A percentile compares a stretch with the other conserved stretches of the same genome.
Conservation (phyloP, 805 yeast species). For the Wickerhamiella nectarea region DNA sequence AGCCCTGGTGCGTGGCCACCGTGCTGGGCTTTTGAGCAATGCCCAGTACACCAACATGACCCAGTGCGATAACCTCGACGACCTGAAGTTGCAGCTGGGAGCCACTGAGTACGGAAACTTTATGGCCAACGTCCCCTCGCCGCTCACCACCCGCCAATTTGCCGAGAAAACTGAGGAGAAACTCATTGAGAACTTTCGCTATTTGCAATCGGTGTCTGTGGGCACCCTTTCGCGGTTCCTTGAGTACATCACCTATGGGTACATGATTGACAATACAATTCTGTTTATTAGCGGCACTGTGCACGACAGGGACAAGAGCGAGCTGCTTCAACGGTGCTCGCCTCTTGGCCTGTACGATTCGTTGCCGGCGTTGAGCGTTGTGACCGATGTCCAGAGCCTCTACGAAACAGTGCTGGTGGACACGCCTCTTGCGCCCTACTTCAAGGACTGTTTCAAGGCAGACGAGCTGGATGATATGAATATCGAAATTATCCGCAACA, state of each 20-base stretch:
- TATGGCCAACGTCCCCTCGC: slow-evolving; percentile 64
- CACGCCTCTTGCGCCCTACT: slow-evolving; percentile 95
- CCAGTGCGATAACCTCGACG: slow-evolving; percentile 92
- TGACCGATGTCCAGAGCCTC: slow-evolving; percentile 87
- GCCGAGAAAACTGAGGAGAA: slow-evolving; percentile 65
- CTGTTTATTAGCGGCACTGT: slow-evolving; percentile 93
- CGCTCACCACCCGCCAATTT: slow-evolving; percentile 75
- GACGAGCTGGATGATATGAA: slow-evolving; percentile 90
- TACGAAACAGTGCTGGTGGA: slow-evolving; percentile 87
- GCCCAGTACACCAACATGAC: slow-evolving; percentile 84
- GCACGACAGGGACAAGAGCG: slow-evolving; percentile 84
- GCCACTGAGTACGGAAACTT: slow-evolving; percentile 95
- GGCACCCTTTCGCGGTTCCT: slow-evolving; percentile 69
- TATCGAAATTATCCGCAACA: slow-evolving; percentile 87
- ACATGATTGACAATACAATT: slow-evolving; percentile 96
- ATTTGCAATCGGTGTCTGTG: slow-evolving; percentile 69
- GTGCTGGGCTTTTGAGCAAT: slow-evolving; percentile 61
- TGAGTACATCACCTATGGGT: slow-evolving; percentile 88
- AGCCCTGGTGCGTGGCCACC: slow-evolving; percentile 89
- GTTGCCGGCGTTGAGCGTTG: slow-evolving; percentile 84
- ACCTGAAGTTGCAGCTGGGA: slow-evolving; percentile 80
- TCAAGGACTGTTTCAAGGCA: slow-evolving; percentile 73
- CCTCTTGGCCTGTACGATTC: slow-evolving; percentile 99
- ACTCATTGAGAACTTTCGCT: slow-evolving; percentile 71
- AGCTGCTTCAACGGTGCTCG: slow-evolving; percentile 80